Percentiles rank a stretch among this genome's conserved stretches.
Conservation (phyloP, 768 basidiomycete species). For the Lactifluus pinguis region DNA sequence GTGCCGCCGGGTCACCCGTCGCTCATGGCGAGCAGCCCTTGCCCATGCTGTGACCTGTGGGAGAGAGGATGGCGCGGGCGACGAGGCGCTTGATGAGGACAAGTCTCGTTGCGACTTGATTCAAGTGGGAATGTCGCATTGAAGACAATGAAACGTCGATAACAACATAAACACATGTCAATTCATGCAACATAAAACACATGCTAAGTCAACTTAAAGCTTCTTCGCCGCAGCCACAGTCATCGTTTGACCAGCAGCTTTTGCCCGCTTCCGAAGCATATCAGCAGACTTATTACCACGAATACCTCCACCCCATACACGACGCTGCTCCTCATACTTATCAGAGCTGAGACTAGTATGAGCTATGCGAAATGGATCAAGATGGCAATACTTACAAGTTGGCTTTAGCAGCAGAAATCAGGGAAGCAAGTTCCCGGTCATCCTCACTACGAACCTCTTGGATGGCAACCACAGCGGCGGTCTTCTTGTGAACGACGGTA, state of each 20-base stretch:
- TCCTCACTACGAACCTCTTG: constrained; percentile 96
- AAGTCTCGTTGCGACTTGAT: too few species aligned
- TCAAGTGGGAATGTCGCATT: too few species aligned
- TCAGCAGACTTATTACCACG: constrained; percentile 92
- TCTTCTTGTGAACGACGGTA: constrained; percentile 98
- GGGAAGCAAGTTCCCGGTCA: constrained; percentile 82
- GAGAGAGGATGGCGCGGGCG: too few species aligned
- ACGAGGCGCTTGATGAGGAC: too few species aligned
- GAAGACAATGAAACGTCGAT: neutral
- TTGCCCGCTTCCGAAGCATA: constrained; percentile 90
- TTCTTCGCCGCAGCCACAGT: constrained; percentile 50
- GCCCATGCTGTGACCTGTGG: too few species aligned
- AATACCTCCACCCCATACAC: constrained; percentile 93
- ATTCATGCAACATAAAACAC: neutral
- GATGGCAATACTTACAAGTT: constrained; percentile 65
- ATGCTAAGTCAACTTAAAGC: constrained; percentile 38
- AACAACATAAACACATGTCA: neutral
- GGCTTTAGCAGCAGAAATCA: constrained; percentile 89
- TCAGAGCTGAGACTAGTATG: constrained; percentile 41
- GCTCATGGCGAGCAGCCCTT: too few species aligned
- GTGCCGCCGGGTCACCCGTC: too few species aligned
- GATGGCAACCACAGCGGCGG: constrained; percentile 80
- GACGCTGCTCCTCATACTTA: constrained; percentile 88
- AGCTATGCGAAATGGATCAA: neutral
- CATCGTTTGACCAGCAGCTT: constrained; percentile 69